These are phyloP conservation scores for Sungouiozyma ichnusensis DNA, from an alignment of 805 yeast genomes.

Conservation along the genomic window DNA sequence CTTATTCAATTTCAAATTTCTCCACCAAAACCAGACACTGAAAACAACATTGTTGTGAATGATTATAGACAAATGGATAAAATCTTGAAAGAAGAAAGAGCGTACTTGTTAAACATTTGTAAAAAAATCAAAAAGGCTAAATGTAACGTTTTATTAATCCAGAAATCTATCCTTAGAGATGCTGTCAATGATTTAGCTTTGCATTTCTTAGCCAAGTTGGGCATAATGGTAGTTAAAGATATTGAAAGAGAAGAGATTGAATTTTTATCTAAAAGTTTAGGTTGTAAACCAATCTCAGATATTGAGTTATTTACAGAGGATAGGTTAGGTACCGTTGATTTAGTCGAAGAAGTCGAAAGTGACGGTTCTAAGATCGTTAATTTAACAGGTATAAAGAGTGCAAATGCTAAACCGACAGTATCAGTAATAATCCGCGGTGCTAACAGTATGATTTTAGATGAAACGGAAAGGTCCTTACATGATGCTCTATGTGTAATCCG, in stretches of 20 bases:
- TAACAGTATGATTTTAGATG: conserved; percentile 80
- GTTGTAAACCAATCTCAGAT: conserved; percentile 95
- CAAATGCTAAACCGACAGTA: conserved; percentile 43
- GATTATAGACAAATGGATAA: conserved; percentile 99
- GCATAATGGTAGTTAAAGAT: conserved; percentile 89
- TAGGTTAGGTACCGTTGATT: conserved; percentile 83
- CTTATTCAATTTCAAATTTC: conserved; percentile 88
- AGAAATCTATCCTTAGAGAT: conserved; percentile 87
- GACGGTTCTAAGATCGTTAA: conserved; percentile 85
- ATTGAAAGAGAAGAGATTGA: conserved; percentile 95
- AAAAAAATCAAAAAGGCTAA: conserved; percentile 94
- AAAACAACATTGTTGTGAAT: conserved; percentile 91
- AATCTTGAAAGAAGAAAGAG: conserved; percentile 94
- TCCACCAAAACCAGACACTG: conserved; percentile 97
- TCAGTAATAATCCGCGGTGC: conserved; percentile 94
- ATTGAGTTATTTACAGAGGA: conserved; percentile 88
- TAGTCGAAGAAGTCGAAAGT: conserved; percentile 82
- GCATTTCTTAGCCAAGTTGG: conserved; percentile 87
- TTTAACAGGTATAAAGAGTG: conserved; percentile 64
- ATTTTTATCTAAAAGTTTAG: conserved; percentile 69
- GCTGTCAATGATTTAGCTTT: conserved; percentile 91
- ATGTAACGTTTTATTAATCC: conserved; percentile 84
- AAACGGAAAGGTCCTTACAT: conserved; percentile 92
- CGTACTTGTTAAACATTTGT: conserved; percentile 86
- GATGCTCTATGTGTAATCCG: conserved; percentile 94